phyloP scores from a whole-genome alignment of 78 protist genomes.

The Pigoraptor vietnamica region DNA sequence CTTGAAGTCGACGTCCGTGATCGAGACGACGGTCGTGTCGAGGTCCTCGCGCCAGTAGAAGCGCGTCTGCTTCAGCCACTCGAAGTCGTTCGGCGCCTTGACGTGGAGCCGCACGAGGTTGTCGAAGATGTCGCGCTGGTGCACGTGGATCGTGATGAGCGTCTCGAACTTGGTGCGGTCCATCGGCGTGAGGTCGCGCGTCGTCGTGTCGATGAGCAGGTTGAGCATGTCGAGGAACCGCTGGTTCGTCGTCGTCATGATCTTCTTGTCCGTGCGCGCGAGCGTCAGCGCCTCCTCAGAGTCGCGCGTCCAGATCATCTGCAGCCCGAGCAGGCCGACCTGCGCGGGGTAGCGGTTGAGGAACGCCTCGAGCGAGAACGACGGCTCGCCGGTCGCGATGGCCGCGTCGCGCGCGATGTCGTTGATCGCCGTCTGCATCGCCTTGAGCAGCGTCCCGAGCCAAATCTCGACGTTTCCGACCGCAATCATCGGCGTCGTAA shows the following conservation, averaged over 20 bases:
- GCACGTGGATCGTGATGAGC: constrained; percentile 86
- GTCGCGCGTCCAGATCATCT: constrained; percentile 13
- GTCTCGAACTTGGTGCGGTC: constrained; percentile 81
- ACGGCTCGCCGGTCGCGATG: not conserved
- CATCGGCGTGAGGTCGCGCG: constrained; percentile 38
- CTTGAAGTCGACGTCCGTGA: constrained; percentile 80
- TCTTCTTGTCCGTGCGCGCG: constrained; percentile 17
- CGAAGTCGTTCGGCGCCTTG: constrained; percentile 40
- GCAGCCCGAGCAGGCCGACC: not conserved
- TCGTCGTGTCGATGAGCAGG: constrained; percentile 64
- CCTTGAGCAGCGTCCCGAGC: constrained; percentile 72
- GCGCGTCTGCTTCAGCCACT: constrained; percentile 90
- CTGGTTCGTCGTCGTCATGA: not conserved
- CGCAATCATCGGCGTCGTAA: constrained; percentile 47
- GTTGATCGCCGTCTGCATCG: constrained; percentile 68
- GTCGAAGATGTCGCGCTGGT: constrained; percentile 82
- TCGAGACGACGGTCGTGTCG: constrained; percentile 41
- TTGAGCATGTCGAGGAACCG: constrained; percentile 23
- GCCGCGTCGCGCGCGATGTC: constrained; percentile 27
- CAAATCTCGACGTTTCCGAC: constrained; percentile 49
- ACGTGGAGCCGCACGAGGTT: constrained; percentile 30
- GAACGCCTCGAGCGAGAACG: constrained; percentile 47
- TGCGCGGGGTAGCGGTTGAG: constrained; percentile 69
- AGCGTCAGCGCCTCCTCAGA: constrained; percentile 45
- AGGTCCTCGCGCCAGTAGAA: constrained; percentile 58